Evolutionary conservation across 805 yeast genomes (phyloP).

Genomic region (Brettanomyces naardenensis): DNA sequence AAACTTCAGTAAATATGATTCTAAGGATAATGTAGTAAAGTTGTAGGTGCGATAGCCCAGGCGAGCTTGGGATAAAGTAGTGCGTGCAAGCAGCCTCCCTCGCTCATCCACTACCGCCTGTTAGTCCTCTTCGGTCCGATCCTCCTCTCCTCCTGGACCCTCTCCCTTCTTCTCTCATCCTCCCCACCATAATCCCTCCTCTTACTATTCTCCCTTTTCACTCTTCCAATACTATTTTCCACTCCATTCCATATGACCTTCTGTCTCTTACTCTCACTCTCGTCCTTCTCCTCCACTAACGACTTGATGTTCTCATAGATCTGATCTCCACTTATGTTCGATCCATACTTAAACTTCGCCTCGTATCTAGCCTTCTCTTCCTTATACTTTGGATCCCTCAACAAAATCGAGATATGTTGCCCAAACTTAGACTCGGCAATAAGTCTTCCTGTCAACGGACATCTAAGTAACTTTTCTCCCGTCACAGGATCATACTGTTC

Average conservation of each 20-base stretch:
- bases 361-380: constrained; percentile 59
- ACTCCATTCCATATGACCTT: constrained; percentile 29
- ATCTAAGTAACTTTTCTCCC: constrained; percentile 37
- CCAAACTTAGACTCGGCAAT: constrained; percentile 67
- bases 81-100: no score
- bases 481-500: constrained; percentile 8
- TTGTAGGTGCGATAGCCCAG: no score
- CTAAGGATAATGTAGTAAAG: no score
- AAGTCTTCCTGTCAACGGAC: constrained; percentile 72
- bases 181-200: constrained; percentile 16
- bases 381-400: constrained; percentile 73
- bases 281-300: constrained; percentile 14
- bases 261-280: constrained; percentile 18
- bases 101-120: no score
- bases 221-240: constrained; percentile 17
- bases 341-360: constrained; percentile 38
- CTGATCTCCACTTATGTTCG: constrained; percentile 31
- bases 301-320: constrained; percentile 55
- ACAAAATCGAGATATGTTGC: constrained; percentile 58
- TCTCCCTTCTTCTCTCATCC: constrained; percentile 14
- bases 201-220: constrained; percentile 14
- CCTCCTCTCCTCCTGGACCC: not conserved
- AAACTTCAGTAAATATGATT: no score
- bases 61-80: no score
- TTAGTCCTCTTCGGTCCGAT: constrained; percentile 5